Percentiles rank a stretch among this genome's conserved stretches.
Evolutionary conservation across 495 filamentous ascomycete genomes (phyloP).

Genomic region (Aspergillus saccharolyticus): DNA sequence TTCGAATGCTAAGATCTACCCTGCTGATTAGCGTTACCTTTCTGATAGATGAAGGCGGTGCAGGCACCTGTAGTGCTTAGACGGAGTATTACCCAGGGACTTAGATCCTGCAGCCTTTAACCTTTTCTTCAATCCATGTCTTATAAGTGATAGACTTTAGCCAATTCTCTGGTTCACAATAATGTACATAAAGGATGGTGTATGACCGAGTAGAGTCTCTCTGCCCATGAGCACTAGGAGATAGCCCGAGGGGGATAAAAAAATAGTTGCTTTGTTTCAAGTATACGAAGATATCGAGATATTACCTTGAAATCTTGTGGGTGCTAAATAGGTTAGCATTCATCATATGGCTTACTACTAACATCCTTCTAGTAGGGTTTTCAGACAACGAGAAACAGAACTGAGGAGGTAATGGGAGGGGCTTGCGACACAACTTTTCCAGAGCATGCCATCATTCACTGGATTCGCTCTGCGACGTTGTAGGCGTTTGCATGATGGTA

Average conservation of each 20-base stretch:
- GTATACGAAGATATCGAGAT: neutral
- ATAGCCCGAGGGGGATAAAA: too few relatives aligned
- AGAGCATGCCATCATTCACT: neutral
- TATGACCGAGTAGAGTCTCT: neutral
- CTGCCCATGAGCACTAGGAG: neutral
- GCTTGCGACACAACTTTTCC: neutral
- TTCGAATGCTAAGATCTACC: neutral
- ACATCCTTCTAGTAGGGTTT: neutral
- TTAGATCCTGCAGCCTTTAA: neutral
- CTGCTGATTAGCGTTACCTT: slow-evolving; percentile 2
- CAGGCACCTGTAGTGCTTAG: slow-evolving; percentile 25
- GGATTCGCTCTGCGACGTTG: neutral
- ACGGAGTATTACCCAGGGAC: neutral
- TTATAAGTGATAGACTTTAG: slow-evolving; percentile 6
- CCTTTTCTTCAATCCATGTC: neutral
- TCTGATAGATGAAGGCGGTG: slow-evolving; percentile 30
- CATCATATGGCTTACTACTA: too few relatives aligned
- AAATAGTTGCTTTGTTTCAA: too few relatives aligned
- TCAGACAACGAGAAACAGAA: neutral
- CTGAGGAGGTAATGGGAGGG: neutral
- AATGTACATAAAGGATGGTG: slow-evolving; percentile 15
- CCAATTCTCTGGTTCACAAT: neutral
- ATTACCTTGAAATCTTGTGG: too few relatives aligned
- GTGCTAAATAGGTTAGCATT: too few relatives aligned
- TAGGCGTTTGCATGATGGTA: neutral